These are phyloP conservation scores for Cyclotella kingstonii DNA, from an alignment of 108 stramenopile species.

Conservation along the genomic window DNA sequence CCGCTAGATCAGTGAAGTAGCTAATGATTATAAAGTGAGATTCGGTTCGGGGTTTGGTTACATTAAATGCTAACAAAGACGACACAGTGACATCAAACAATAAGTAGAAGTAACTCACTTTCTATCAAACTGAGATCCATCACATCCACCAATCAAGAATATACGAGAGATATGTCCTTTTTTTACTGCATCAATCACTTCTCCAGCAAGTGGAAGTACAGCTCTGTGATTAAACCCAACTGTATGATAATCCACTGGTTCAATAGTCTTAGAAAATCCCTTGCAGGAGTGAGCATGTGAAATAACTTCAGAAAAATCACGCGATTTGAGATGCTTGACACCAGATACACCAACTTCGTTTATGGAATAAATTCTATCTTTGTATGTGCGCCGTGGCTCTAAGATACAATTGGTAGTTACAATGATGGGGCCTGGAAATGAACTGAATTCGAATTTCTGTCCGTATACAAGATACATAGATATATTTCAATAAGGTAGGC, in stretches of 20 bases:
- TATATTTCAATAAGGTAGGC: too few species aligned
- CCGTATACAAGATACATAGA: neutral
- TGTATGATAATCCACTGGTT: slow-evolving; percentile 59
- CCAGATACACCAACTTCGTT: slow-evolving; percentile 74
- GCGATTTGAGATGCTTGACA: slow-evolving; percentile 62
- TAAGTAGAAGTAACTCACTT: slow-evolving; percentile 24
- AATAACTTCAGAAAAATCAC: slow-evolving; percentile 77
- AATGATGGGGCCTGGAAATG: slow-evolving; percentile 75
- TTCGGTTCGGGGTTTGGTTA: too few species aligned
- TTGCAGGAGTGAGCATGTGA: slow-evolving; percentile 57
- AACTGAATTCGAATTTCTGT: slow-evolving; percentile 73
- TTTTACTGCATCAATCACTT: slow-evolving; percentile 69
- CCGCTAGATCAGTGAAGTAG: slow-evolving; percentile 78
- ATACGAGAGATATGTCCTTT: slow-evolving; percentile 64
- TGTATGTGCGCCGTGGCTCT: slow-evolving; percentile 72
- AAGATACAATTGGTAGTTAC: slow-evolving; percentile 80
- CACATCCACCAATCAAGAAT: slow-evolving; percentile 86
- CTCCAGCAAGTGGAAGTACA: slow-evolving; percentile 67
- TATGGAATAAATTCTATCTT: slow-evolving; percentile 70
- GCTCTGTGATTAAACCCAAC: slow-evolving; percentile 83
- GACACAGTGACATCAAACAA: neutral
- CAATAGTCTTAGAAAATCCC: slow-evolving; percentile 65
- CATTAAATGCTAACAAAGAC: neutral
- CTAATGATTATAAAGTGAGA: neutral
- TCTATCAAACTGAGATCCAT: slow-evolving; percentile 76